These are phyloP conservation scores for Amauroascus verrucosus DNA, from an alignment of 2,329 filamentous ascomycete genomes.

Conservation along the genomic window DNA sequence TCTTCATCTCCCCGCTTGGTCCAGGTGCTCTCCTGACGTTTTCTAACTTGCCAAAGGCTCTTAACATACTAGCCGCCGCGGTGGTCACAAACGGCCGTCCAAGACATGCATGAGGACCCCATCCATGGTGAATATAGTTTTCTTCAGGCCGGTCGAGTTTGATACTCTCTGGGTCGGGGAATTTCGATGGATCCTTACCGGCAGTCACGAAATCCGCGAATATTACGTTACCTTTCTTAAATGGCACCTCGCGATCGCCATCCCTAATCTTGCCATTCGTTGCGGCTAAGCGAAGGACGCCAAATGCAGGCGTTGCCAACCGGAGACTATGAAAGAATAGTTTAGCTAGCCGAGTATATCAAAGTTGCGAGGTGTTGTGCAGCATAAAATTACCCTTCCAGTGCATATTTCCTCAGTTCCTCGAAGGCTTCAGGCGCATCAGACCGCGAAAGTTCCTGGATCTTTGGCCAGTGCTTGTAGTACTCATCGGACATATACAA, in stretches of 20 bases:
- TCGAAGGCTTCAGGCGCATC: slow-evolving; percentile 31
- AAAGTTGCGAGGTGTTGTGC: slow-evolving; percentile 35
- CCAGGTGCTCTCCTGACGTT: slow-evolving; percentile 39
- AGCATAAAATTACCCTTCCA: slow-evolving; percentile 46
- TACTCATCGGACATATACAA: slow-evolving; percentile 45
- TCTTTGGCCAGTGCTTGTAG: slow-evolving; percentile 38
- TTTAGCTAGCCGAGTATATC: slow-evolving; percentile 33
- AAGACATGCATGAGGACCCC: slow-evolving; percentile 41
- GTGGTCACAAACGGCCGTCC: slow-evolving; percentile 33
- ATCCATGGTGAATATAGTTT: slow-evolving; percentile 37
- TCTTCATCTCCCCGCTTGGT: slow-evolving; percentile 38
- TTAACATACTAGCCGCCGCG: slow-evolving; percentile 35
- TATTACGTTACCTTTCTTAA: slow-evolving; percentile 30
- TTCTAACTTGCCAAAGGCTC: slow-evolving; percentile 36
- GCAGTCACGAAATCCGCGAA: slow-evolving; percentile 29
- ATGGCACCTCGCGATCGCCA: slow-evolving; percentile 23
- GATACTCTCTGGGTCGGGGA: slow-evolving; percentile 34
- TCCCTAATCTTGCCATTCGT: slow-evolving; percentile 28
- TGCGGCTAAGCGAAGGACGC: slow-evolving; percentile 29
- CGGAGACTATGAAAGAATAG: slow-evolving; percentile 23
- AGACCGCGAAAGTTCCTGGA: slow-evolving; percentile 39
- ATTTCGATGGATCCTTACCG: slow-evolving; percentile 31
- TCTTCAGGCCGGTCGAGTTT: slow-evolving; percentile 34
- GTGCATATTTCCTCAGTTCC: slow-evolving; percentile 42
- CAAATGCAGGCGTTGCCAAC: slow-evolving; percentile 17